phyloP scores from a whole-genome alignment of 23 red algal species.

The Cyanidiococcus yangmingshanensis region DNA sequence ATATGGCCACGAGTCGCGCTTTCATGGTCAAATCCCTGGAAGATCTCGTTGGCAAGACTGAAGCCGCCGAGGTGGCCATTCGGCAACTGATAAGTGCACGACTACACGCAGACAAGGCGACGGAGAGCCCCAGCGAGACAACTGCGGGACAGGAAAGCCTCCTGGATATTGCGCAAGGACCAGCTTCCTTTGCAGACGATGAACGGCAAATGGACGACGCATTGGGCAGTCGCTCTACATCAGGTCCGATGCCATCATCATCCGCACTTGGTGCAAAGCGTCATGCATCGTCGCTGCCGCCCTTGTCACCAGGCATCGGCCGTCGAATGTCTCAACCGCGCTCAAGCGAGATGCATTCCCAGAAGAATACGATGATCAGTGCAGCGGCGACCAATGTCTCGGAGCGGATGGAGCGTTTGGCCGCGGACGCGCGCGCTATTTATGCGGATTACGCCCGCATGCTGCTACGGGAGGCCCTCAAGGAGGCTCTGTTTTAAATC shows the following conservation, averaged over 20 bases:
- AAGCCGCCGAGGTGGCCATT: constrained; percentile 6
- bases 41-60: constrained; percentile 64
- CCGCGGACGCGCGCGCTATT: background rate
- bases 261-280: background rate
- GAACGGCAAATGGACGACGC: background rate
- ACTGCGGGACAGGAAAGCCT: constrained; percentile 25
- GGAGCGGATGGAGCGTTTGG: background rate
- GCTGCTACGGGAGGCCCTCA: background rate
- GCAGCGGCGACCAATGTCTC: background rate
- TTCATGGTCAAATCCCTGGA: constrained; percentile 55
- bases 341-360: background rate
- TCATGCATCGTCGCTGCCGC: background rate
- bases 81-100: background rate
- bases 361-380: background rate
- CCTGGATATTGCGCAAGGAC: constrained; percentile 25
- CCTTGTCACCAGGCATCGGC: background rate
- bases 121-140: constrained; percentile 26
- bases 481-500: background rate
- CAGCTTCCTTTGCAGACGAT: background rate
- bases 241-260: background rate
- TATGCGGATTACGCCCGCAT: background rate
- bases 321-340: background rate
- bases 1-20: constrained; percentile 45
- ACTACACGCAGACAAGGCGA: constrained; percentile 6
- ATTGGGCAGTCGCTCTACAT: background rate